Conservation (phyloP, 805 yeast species). For the Lachancea sp. region DNA sequence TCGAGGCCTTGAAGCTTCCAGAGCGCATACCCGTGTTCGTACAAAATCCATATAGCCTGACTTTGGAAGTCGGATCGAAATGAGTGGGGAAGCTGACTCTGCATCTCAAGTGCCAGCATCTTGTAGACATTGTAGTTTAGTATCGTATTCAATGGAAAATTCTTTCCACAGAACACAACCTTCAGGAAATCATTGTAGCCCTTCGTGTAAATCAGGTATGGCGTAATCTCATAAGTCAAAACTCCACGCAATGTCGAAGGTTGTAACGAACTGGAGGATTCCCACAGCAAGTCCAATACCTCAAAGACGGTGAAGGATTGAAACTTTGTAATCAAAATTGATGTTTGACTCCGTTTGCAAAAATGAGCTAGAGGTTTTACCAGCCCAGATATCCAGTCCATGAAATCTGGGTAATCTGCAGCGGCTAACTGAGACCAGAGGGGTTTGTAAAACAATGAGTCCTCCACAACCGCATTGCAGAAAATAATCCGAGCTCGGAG, state of each 20-base stretch:
- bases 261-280: slow-evolving; percentile 2
- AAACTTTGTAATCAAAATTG: slow-evolving; percentile 21
- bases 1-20: slow-evolving; percentile 6
- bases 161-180: slow-evolving; percentile 12
- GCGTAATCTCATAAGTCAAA: slow-evolving; percentile 18
- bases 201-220: slow-evolving; percentile 17
- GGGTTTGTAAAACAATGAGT: slow-evolving; percentile 18
- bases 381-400: slow-evolving; percentile 26
- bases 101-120: slow-evolving; percentile 4
- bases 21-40: slow-evolving; percentile 17
- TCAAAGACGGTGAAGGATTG: slow-evolving; percentile 14
- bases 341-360: slow-evolving; percentile 12
- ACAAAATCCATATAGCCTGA: slow-evolving; percentile 14
- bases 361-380: slow-evolving; percentile 29
- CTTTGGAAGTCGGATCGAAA: not conserved
- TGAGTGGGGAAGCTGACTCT: not conserved
- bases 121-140: slow-evolving; percentile 18
- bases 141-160: slow-evolving; percentile 16
- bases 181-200: slow-evolving; percentile 14
- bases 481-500: slow-evolving; percentile 23
- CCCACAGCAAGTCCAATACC: slow-evolving; percentile 15
- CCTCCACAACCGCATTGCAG: slow-evolving; percentile 19
- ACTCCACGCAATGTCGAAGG: slow-evolving; percentile 3
- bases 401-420: slow-evolving; percentile 8
- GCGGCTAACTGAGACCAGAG: slow-evolving; percentile 17